Evolutionary conservation across 805 yeast genomes (phyloP).

Genomic region (Candida corydali): DNA sequence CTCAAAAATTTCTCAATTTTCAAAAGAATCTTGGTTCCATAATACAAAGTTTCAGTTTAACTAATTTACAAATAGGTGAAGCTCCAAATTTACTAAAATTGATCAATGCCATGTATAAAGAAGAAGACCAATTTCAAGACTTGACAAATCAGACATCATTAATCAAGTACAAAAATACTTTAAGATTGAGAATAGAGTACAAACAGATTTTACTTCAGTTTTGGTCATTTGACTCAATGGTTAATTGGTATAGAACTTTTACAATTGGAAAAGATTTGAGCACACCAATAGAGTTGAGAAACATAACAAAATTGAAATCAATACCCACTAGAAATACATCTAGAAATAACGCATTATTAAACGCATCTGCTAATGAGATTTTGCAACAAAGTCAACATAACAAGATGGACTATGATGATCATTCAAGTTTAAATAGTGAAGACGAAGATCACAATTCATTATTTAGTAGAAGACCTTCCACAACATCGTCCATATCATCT

Average conservation of each 20-base stretch:
- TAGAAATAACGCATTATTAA: constrained; percentile 20
- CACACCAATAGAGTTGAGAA: constrained; percentile 24
- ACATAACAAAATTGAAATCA: constrained; percentile 20
- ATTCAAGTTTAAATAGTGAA: background rate
- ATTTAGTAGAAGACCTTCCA: constrained; percentile 8
- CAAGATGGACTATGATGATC: background rate
- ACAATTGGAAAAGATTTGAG: constrained; percentile 33
- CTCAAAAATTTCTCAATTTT: constrained; percentile 14
- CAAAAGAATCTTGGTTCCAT: constrained; percentile 19
- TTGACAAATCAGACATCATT: constrained; percentile 11
- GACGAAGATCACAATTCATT: constrained; percentile 6
- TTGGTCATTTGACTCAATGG: constrained; percentile 39
- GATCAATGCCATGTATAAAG: constrained; percentile 19
- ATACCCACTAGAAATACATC: constrained; percentile 18
- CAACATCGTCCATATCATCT: background rate
- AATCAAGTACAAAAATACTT: constrained; percentile 28
- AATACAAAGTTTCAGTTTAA: constrained; percentile 25
- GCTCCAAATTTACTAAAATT: constrained; percentile 31
- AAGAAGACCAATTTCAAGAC: constrained; percentile 12
- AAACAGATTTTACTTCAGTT: constrained; percentile 35
- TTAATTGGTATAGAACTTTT: constrained; percentile 35
- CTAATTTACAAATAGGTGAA: constrained; percentile 28
- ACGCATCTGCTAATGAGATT: constrained; percentile 17
- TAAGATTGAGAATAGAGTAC: constrained; percentile 36
- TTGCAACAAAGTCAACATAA: background rate